Percentiles rank a stretch among this genome's conserved stretches.
These are phyloP conservation scores for Candida michaelii DNA, from an alignment of 805 yeast genomes.

Conservation along the genomic window DNA sequence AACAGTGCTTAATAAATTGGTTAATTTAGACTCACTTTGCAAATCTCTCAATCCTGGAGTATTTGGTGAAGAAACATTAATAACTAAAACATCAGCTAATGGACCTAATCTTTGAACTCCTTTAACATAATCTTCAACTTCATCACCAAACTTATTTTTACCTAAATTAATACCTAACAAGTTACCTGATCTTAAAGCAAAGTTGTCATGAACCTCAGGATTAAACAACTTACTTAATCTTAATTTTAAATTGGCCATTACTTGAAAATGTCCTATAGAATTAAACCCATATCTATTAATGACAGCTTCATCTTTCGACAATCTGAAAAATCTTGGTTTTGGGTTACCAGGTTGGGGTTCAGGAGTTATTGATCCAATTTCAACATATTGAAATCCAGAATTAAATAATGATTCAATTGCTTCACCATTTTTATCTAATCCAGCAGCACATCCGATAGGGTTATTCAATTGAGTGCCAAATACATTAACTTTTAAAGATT, in stretches of 20 bases:
- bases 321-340: conserved; percentile 85
- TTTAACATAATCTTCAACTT: conserved; percentile 75
- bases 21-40: conserved; percentile 74
- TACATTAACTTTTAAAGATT: conserved; percentile 55
- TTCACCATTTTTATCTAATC: conserved; percentile 91
- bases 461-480: conserved; percentile 67
- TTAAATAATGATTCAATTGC: conserved; percentile 79
- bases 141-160: conserved; percentile 90
- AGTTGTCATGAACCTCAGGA: conserved; percentile 25
- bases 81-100: conserved; percentile 83
- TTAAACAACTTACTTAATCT: conserved; percentile 52
- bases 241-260: conserved; percentile 62
- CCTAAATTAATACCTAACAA: conserved; percentile 85
- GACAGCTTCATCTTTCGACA: conserved; percentile 83
- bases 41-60: conserved; percentile 92
- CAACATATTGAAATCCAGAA: conserved; percentile 85
- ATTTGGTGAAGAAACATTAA: conserved; percentile 93
- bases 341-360: conserved; percentile 94
- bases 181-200: conserved; percentile 62
- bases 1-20: conserved; percentile 64
- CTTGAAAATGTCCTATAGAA: conserved; percentile 81
- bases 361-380: conserved; percentile 92
- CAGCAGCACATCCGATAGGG: conserved; percentile 95
- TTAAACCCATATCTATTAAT: conserved; percentile 95
- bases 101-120: conserved; percentile 84